Conservation (phyloP, 1,284 basidiomycete species). For the Veloboletus limbatus region DNA sequence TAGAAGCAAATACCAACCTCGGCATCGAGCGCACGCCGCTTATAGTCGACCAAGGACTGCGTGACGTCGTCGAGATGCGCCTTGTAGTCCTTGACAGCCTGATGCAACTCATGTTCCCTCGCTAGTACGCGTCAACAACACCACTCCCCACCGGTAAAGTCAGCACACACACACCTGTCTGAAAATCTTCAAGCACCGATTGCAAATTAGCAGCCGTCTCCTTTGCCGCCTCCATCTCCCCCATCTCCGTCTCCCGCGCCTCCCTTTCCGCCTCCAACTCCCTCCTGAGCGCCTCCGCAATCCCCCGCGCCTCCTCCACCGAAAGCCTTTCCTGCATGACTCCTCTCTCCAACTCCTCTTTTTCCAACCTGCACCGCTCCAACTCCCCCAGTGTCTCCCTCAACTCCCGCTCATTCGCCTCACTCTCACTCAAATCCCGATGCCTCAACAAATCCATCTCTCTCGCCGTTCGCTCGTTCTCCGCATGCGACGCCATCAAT, state of each 20-base stretch:
- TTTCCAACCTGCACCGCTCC: constrained; percentile 78
- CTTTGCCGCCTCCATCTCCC: constrained; percentile 64
- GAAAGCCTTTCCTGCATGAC: constrained; percentile 72
- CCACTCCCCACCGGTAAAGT: neutral
- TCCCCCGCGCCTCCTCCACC: constrained; percentile 63
- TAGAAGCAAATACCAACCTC: constrained; percentile 55
- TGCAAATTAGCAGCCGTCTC: constrained; percentile 84
- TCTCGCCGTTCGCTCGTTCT: constrained; percentile 63
- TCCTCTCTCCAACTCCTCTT: constrained; percentile 85
- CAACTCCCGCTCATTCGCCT: constrained; percentile 76
- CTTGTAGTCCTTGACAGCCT: constrained; percentile 82
- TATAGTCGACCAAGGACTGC: constrained; percentile 79
- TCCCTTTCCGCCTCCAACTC: constrained; percentile 67
- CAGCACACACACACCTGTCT: constrained; percentile 60
- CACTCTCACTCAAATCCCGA: constrained; percentile 64
- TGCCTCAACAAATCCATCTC: constrained; percentile 70
- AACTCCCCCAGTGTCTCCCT: constrained; percentile 79
- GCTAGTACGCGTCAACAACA: constrained; percentile 27
- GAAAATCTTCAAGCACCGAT: constrained; percentile 93
- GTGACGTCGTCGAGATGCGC: constrained; percentile 69
- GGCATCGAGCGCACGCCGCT: constrained; percentile 80
- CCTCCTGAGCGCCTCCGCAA: constrained; percentile 57
- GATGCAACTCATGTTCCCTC: constrained; percentile 72
- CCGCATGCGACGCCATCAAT: constrained; percentile 69
- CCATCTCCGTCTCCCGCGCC: constrained; percentile 49